phyloP scores from a whole-genome alignment of 257 asterid species.

The Paulownia fortunei region DNA sequence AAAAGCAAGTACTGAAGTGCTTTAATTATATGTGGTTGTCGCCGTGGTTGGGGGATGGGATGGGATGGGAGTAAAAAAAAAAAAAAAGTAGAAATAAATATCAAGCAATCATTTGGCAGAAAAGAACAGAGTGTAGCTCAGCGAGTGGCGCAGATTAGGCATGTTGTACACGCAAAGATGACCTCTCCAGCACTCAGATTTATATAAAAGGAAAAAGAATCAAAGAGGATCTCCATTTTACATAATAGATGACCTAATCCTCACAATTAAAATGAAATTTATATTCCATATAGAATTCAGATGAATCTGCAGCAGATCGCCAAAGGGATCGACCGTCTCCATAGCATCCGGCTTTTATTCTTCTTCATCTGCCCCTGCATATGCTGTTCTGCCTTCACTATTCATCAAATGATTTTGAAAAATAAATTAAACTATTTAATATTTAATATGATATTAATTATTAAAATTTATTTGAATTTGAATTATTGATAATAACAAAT shows the following conservation, averaged over 20 bases:
- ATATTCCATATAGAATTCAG: neutral
- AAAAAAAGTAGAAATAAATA: neutral
- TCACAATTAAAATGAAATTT: neutral
- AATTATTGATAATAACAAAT: neutral
- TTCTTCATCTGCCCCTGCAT: neutral
- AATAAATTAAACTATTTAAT: too few species aligned
- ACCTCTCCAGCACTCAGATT: neutral
- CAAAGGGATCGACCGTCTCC: neutral
- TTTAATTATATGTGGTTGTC: too few species aligned
- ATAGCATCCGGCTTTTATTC: conserved; percentile 20
- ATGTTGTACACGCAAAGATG: conserved; percentile 10
- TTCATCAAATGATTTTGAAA: too few species aligned
- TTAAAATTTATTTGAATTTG: too few species aligned
- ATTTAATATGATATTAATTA: too few species aligned
- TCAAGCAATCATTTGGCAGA: neutral
- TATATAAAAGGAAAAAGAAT: neutral
- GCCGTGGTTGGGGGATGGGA: too few species aligned
- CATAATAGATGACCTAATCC: conserved; percentile 4
- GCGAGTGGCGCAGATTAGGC: conserved; percentile 27
- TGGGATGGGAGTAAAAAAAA: too few species aligned
- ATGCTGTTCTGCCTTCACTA: neutral
- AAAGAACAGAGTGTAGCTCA: neutral
- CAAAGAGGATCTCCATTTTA: conserved; percentile 9
- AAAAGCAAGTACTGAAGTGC: too few species aligned
- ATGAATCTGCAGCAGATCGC: conserved; percentile 22